These are phyloP conservation scores for Papiliotrema fonsecae DNA, from an alignment of 1,284 basidiomycete species.

Conservation along the genomic window DNA sequence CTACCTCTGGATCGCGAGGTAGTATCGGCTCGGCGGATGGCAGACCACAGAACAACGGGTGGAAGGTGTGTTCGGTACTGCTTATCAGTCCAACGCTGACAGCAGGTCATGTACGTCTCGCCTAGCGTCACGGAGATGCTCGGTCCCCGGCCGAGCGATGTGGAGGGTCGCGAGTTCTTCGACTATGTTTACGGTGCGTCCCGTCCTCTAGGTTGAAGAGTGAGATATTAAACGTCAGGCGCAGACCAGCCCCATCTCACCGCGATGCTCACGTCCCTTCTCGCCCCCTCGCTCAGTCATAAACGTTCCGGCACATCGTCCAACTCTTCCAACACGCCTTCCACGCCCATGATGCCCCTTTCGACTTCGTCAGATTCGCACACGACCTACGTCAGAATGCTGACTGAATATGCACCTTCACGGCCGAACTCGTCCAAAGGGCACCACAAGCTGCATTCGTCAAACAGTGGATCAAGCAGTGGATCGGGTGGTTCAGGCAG, in stretches of 20 bases:
- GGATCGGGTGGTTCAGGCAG: too few relatives aligned
- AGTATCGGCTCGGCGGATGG: constrained; percentile 7
- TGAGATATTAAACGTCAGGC: constrained; percentile 4
- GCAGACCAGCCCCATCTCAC: constrained; percentile 26
- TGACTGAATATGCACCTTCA: constrained; percentile 6
- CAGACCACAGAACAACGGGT: constrained; percentile 11
- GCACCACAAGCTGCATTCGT: background rate
- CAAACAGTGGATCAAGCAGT: background rate
- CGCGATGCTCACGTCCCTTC: constrained; percentile 20
- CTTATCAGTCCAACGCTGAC: background rate
- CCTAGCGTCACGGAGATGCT: constrained; percentile 36
- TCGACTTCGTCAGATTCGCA: constrained; percentile 11
- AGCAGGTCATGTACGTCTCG: constrained; percentile 39
- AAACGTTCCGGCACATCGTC: constrained; percentile 12
- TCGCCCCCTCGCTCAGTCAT: constrained; percentile 14
- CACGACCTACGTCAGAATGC: constrained; percentile 25
- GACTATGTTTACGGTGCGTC: constrained; percentile 39
- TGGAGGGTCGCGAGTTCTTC: constrained; percentile 38
- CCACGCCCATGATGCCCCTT: background rate
- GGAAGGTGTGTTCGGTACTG: constrained; percentile 26
- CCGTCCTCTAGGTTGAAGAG: background rate
- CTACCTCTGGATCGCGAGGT: constrained; percentile 9
- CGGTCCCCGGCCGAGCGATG: constrained; percentile 30
- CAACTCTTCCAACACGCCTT: constrained; percentile 1
- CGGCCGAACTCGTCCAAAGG: constrained; percentile 1